Percentiles rank a stretch among this genome's conserved stretches.
These are phyloP conservation scores for Elsinoe ampelina DNA, from an alignment of 2,329 filamentous ascomycete genomes.

Conservation along the genomic window DNA sequence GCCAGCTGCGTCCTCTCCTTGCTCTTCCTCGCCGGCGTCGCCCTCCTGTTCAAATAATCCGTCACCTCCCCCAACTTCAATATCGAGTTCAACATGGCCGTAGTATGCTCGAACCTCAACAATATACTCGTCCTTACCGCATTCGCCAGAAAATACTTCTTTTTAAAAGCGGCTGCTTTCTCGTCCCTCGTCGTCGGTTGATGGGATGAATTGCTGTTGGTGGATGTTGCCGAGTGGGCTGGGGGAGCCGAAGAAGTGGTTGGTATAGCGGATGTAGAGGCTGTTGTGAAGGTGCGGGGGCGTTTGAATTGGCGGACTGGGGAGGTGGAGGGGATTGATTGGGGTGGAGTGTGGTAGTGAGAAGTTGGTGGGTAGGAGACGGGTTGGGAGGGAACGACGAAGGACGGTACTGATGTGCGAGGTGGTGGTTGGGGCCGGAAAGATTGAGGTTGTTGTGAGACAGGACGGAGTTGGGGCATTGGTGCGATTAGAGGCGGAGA, in stretches of 20 bases:
- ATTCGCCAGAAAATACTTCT: conserved; percentile 26
- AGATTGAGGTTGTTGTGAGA: background rate
- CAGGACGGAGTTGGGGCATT: background rate
- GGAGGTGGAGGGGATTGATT: background rate
- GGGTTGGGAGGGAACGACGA: background rate
- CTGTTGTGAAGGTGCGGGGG: background rate
- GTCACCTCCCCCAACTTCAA: conserved; percentile 23
- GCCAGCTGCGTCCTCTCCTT: background rate
- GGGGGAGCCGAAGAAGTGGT: background rate
- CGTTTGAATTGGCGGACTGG: background rate
- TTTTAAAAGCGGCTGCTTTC: conserved; percentile 20
- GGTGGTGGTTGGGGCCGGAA: background rate
- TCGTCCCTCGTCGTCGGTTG: background rate
- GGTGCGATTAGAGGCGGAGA: background rate
- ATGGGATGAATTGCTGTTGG: background rate
- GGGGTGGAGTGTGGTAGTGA: background rate
- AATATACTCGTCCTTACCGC: conserved; percentile 25
- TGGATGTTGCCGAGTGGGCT: background rate
- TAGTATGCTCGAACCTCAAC: conserved; percentile 25
- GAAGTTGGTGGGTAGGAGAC: background rate
- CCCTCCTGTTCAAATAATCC: conserved; percentile 9
- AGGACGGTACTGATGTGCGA: background rate
- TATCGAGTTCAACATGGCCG: conserved; percentile 22
- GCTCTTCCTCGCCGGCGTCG: background rate
- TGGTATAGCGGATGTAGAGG: background rate